phyloP scores from a whole-genome alignment of 2,329 filamentous ascomycete species.

The Pseudogymnoascus sp. region DNA sequence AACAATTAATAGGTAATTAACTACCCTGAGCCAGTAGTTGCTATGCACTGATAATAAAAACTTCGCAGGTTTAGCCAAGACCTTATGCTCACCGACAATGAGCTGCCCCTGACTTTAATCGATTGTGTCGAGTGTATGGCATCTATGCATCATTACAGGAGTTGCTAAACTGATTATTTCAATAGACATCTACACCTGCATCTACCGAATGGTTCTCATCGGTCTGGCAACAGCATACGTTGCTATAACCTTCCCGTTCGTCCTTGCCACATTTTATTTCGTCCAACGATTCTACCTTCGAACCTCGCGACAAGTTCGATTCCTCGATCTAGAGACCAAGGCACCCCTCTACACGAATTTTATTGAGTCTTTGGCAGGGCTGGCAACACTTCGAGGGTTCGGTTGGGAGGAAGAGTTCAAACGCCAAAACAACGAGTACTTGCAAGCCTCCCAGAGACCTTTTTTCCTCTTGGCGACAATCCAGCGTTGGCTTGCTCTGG shows the following conservation, averaged over 20 bases:
- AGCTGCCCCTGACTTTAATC: conserved; percentile 22
- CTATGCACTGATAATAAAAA: background rate
- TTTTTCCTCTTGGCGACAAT: conserved; percentile 41
- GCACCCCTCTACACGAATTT: conserved; percentile 45
- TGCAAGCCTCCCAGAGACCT: conserved; percentile 40
- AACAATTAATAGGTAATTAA: conserved; percentile 19
- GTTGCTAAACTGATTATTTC: background rate
- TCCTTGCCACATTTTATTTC: conserved; percentile 18
- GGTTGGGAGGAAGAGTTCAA: conserved; percentile 32
- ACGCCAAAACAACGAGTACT: conserved; percentile 16
- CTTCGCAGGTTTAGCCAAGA: conserved; percentile 22
- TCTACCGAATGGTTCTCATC: conserved; percentile 34
- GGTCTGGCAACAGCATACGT: conserved; percentile 28
- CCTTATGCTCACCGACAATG: conserved; percentile 27
- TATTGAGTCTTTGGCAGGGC: conserved; percentile 39
- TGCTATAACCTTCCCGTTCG: conserved; percentile 23
- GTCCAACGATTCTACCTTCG: conserved; percentile 41
- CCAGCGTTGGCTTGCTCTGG: conserved; percentile 41
- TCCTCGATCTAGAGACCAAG: conserved; percentile 41
- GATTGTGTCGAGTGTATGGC: conserved; percentile 14
- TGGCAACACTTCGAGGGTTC: conserved; percentile 42
- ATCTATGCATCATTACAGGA: background rate
- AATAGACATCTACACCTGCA: conserved; percentile 6
- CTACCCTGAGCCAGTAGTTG: too few species aligned
- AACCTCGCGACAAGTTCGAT: conserved; percentile 45